These are phyloP conservation scores for Colletotrichum euphorbiae DNA, from an alignment of 2,329 filamentous ascomycete species.

Conservation along the genomic window DNA sequence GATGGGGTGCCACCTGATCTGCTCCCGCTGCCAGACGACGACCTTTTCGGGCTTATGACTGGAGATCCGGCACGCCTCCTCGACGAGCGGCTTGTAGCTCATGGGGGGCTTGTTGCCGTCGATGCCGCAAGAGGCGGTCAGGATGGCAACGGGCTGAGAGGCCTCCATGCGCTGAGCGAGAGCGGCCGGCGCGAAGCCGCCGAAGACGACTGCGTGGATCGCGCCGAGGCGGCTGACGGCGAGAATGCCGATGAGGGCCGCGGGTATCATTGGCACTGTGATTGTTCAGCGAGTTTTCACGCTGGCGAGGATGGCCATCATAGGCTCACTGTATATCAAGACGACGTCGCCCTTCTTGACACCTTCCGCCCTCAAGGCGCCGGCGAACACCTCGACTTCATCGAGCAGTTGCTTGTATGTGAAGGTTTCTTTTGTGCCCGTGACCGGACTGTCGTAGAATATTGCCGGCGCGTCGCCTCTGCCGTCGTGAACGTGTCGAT, in stretches of 20 bases:
- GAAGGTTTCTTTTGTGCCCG: conserved; percentile 75
- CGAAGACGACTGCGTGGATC: conserved; percentile 92
- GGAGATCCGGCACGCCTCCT: conserved; percentile 76
- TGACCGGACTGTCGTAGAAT: conserved; percentile 89
- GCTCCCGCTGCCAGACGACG: conserved; percentile 86
- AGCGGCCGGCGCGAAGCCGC: conserved; percentile 85
- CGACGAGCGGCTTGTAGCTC: conserved; percentile 81
- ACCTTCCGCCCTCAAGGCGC: conserved; percentile 83
- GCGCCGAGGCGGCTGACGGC: conserved; percentile 85
- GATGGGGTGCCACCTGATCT: conserved; percentile 79
- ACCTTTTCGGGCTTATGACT: conserved; percentile 77
- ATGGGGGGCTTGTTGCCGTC: conserved; percentile 85
- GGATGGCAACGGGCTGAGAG: conserved; percentile 77
- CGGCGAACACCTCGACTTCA: conserved; percentile 85
- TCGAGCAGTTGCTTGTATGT: conserved; percentile 81
- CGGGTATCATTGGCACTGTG: conserved; percentile 93
- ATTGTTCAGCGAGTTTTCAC: too few species aligned
- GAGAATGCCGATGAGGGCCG: conserved; percentile 86
- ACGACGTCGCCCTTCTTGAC: conserved; percentile 88
- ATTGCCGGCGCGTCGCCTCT: conserved; percentile 80
- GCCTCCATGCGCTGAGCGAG: conserved; percentile 91
- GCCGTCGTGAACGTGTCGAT: conserved; percentile 87
- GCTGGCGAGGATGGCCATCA: too few species aligned
- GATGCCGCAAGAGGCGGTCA: conserved; percentile 93
- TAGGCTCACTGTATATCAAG: conserved; percentile 81